Evolutionary conservation across 805 yeast species (phyloP).

Genomic region (Phaffomyces opuntiae): DNA sequence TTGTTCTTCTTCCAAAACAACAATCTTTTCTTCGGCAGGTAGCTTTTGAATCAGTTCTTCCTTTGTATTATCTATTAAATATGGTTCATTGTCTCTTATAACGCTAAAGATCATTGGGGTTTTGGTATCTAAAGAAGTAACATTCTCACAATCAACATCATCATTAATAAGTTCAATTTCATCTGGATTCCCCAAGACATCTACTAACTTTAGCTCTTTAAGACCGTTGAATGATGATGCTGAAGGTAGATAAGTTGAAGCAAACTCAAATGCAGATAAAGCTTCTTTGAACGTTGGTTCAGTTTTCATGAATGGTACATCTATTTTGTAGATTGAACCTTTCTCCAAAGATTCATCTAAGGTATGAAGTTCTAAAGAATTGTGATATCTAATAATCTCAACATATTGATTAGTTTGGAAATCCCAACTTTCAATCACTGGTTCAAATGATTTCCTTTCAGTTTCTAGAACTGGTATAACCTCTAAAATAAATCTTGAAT

Average conservation of each 20-base stretch:
- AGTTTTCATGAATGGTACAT: constrained; percentile 14
- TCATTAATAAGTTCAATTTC: not conserved
- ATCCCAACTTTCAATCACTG: not conserved
- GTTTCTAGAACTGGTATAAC: not conserved
- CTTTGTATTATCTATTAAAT: not conserved
- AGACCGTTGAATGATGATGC: not conserved
- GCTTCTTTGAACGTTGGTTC: constrained; percentile 14
- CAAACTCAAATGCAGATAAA: constrained; percentile 7
- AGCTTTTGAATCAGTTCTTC: too few relatives aligned
- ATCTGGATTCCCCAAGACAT: not conserved
- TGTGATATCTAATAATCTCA: not conserved
- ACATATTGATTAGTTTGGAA: not conserved
- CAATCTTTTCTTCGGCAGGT: too few relatives aligned
- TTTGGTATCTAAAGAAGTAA: not conserved
- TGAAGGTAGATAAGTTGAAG: not conserved
- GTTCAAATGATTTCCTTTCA: not conserved
- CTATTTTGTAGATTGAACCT: constrained; percentile 13
- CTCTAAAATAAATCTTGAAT: not conserved
- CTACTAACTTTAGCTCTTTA: not conserved
- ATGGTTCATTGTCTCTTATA: not conserved
- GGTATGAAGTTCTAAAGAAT: not conserved
- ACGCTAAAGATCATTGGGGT: not conserved
- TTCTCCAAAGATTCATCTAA: constrained; percentile 12
- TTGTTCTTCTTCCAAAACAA: too few relatives aligned
- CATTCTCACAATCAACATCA: not conserved